These are phyloP conservation scores for Plasmodium berghei DNA, from an alignment of 169 alveolate species.

Conservation along the genomic window DNA sequence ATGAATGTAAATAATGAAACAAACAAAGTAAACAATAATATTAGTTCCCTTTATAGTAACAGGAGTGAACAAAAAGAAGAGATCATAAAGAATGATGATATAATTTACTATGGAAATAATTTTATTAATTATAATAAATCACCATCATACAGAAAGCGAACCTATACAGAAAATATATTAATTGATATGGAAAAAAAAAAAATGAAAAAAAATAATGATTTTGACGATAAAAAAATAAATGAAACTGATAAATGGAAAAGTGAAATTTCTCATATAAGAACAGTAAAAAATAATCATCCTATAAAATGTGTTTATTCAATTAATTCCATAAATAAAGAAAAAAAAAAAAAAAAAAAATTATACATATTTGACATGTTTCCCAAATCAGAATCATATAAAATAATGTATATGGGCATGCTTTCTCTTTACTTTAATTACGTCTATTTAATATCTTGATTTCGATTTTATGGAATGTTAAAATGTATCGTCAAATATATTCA, in stretches of 20 bases:
- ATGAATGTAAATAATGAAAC: too few relatives aligned
- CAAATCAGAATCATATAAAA: constrained; percentile 32
- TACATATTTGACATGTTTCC: constrained; percentile 45
- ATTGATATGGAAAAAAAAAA: neutral
- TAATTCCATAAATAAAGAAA: constrained; percentile 13
- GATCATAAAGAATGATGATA: neutral
- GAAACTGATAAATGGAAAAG: neutral
- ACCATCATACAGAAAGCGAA: neutral
- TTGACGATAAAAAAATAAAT: neutral
- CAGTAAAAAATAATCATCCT: neutral
- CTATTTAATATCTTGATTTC: constrained; percentile 21
- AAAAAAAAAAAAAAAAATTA: constrained; percentile 12
- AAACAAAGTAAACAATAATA: too few relatives aligned
- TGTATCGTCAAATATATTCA: too few relatives aligned
- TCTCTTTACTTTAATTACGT: constrained; percentile 14
- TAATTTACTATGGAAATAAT: neutral
- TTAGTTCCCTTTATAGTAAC: too few relatives aligned
- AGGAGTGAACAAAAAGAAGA: neutral
- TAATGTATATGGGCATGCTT: constrained; percentile 27
- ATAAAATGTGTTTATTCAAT: neutral
- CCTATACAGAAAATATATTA: neutral
- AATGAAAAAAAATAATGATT: neutral
- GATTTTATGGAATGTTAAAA: neutral
- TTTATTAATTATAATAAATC: neutral
- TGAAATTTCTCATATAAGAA: neutral